Conservation (phyloP, 805 yeast species). For the Yarrowia sp. region DNA sequence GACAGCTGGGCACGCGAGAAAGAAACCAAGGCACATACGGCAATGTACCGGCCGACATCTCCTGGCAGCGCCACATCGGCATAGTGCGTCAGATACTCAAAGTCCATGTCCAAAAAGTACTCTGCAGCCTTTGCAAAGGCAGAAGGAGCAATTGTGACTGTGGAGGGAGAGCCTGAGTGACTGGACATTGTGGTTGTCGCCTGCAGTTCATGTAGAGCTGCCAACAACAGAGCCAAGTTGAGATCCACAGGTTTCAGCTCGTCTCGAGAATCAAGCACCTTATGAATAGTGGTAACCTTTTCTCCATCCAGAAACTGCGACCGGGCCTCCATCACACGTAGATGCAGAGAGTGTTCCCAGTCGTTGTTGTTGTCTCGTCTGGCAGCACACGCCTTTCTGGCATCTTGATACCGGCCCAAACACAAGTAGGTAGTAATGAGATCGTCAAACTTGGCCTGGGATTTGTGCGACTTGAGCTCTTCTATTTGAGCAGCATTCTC, state of each 20-base stretch:
- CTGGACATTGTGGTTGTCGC: background rate
- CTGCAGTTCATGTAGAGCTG: constrained; percentile 5
- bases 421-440: background rate
- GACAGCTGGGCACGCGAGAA: constrained; percentile 7
- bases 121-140: constrained; percentile 4
- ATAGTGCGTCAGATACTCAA: background rate
- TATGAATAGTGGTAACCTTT: constrained; percentile 5
- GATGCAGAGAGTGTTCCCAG: constrained; percentile 16
- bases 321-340: constrained; percentile 15
- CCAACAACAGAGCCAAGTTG: background rate
- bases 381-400: background rate
- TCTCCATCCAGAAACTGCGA: constrained; percentile 2
- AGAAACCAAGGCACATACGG: background rate
- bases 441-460: background rate
- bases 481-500: background rate
- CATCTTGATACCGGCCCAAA: background rate
- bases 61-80: background rate
- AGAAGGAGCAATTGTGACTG: background rate
- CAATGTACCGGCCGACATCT: constrained; percentile 1
- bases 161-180: background rate
- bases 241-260: constrained; percentile 3
- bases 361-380: constrained; percentile 10
- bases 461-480: background rate
- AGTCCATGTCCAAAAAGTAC: constrained; percentile 19
- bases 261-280: background rate